Evolutionary conservation across 176 grass and related monocot species (phyloP), one percentile per base, ranked within the genome.

Genomic region (Cymbopogon citratus): DNA sequence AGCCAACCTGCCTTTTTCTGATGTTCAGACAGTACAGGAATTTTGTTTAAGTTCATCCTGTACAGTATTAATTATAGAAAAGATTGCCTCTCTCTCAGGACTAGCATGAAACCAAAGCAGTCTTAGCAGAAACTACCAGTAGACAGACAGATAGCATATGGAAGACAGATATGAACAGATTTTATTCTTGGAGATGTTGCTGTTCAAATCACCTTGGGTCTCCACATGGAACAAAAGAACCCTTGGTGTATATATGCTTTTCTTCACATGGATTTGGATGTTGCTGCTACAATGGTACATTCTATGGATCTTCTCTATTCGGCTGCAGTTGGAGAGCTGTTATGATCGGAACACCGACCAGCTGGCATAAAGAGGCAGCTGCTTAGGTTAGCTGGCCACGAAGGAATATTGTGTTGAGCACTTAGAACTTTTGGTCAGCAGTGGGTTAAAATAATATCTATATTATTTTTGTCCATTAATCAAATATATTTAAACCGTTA

Each of bases 281-380:
- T 38, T 65, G 4, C 77, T 73, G 33, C 71, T 81, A 8, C 41
- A 72, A 72, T 78, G 76, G 85, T 33, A 91, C 85, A 85, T 85
- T 87, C 89, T 19, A 24, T 39, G 89, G 81, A 91, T 85, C 72
- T 87, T 77, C 72, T 56, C 45, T 77, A 49, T 73, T 77, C 8
- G 9, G 5, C 25, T n/a, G 71, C 64, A 71, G 23, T 29, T 48
- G 63, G 1, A 28, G 25, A 61, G 54, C 64, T 78, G 76, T 87
- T 87, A 14, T 63, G 71, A 45, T 13, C 41, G 44, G 26, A 79
- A 65, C 52, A 39, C n/a, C 12, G 12, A 27, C 60, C 24, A 28
- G 60, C 25, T 28, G 60, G 56, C 61, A 49, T 45, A 66, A 79
- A 79, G 66, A 29, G 15, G 9, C 57, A 23, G 21, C 33, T 56